Percentiles rank a stretch among this genome's conserved stretches.
phyloP scores from a whole-genome alignment of 768 basidiomycete species.

The Mycena galericulata region DNA sequence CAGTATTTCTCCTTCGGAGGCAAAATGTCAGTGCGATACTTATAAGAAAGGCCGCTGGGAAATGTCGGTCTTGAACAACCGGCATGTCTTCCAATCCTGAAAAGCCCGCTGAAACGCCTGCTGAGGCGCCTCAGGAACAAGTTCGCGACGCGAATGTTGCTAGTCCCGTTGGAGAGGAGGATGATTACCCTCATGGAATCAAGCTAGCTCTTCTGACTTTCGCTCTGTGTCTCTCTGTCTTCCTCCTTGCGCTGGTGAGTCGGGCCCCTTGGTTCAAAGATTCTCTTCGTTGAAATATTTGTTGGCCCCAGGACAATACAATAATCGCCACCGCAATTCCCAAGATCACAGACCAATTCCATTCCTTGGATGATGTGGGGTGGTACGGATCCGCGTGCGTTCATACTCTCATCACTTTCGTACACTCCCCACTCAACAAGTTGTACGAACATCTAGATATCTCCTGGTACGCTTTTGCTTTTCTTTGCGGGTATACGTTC shows the following conservation, averaged over 20 bases:
- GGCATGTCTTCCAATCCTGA: no score
- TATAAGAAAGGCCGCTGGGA: no score
- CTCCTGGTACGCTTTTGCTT: conserved; percentile 1
- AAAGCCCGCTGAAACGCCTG: no score
- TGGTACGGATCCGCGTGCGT: neutral
- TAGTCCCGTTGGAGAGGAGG: neutral
- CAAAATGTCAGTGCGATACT: no score
- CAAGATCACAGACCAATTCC: conserved; percentile 38
- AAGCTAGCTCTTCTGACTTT: conserved; percentile 18
- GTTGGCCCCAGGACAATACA: neutral
- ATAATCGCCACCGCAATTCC: conserved; percentile 42
- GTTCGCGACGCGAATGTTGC: no score
- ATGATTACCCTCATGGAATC: conserved; percentile 4
- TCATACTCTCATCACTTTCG: neutral
- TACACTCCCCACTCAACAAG: neutral
- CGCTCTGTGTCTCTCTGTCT: conserved; percentile 9
- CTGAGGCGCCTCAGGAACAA: no score
- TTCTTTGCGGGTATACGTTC: no score
- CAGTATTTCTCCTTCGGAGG: no score
- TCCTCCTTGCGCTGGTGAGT: conserved; percentile 3
- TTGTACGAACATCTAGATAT: neutral
- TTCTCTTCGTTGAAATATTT: neutral
- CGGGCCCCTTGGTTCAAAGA: neutral
- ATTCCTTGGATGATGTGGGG: no score
- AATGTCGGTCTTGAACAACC: no score